Base-by-base conservation (phyloP, 352 stramenopile species). In the Globisporangium mamillatum region DNA sequence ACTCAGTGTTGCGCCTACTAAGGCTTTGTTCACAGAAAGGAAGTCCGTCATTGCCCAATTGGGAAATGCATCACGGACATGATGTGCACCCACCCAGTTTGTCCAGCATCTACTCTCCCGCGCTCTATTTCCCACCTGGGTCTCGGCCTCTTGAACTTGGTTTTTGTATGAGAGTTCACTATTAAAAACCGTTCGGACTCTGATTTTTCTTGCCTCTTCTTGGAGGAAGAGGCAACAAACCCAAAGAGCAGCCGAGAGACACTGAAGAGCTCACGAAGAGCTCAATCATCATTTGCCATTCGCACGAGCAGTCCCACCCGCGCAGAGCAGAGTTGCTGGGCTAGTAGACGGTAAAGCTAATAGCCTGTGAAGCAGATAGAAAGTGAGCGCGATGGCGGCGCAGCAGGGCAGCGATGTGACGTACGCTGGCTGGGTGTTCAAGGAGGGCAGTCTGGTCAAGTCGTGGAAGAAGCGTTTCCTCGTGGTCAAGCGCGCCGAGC, bases 381-480 rank as follows among this genome's bases (percentile, higher is more conserved):
- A 48, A 25, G 16, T 5, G 20, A 44, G 54, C 38, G 22, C 20
- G 50, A 58, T 36, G 18, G 29, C 29, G 14, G 44, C 56, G 41
- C n/a, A 64, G 52, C 38, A 54, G 10, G 70, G 81, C 65, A 77
- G 81, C 61, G 67, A 71, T 1, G 85, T 91, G 69, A 91, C 85
- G 67, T 92, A 88, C 68, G 81, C 83, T 36, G 86, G 84, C 41
- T 92, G 84, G 84, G 79, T 88, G 36, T 91, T 89, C 72, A 92
- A 94, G 69, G 81, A 91, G 68, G 86, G 86, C 52, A 91, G 81
- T 60, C 78, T 94, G 50, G 76, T 91, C 56, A 88, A 89, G 68
- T 91, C 79, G 41, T 94, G 87, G 87, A 93, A 92, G 75, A 93
- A 94, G 72, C 84, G 87, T 14, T 92, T 93, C 69, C 75, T 94